Percentiles rank a stretch among this genome's conserved stretches.
Evolutionary conservation across 805 yeast genomes (phyloP).

Genomic region (Hanseniaspora clermontiae): DNA sequence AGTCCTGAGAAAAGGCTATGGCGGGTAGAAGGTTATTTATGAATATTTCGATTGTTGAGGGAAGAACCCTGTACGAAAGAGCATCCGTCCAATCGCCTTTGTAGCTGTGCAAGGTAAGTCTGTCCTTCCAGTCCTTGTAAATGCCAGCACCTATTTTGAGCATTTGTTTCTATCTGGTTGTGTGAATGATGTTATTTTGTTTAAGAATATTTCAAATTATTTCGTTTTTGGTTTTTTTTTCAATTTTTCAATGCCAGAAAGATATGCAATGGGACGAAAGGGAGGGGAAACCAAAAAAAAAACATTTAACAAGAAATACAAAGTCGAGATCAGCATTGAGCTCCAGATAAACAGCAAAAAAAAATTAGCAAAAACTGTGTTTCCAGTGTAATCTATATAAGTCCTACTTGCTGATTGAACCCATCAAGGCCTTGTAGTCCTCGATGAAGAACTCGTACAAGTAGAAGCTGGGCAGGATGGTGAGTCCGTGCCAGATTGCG

Average conservation of each 20-base stretch:
- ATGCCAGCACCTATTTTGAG: constrained; percentile 28
- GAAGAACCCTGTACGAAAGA: constrained; percentile 72
- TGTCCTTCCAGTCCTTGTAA: constrained; percentile 27
- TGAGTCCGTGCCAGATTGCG: constrained; percentile 83
- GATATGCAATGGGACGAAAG: neutral
- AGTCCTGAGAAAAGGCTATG: constrained; percentile 89
- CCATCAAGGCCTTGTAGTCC: constrained; percentile 27
- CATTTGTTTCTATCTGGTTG: neutral
- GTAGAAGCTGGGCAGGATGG: constrained; percentile 65
- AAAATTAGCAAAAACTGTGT: too few relatives aligned
- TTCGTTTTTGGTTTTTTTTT: too few relatives aligned
- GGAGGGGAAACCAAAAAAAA: too few relatives aligned
- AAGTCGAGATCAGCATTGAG: too few relatives aligned
- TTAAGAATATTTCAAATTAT: neutral
- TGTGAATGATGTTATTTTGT: neutral
- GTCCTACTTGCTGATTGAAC: neutral
- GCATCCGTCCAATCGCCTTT: constrained; percentile 73
- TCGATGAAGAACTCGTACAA: constrained; percentile 52
- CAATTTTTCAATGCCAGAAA: neutral
- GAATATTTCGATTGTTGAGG: constrained; percentile 68
- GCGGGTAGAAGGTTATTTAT: constrained; percentile 89
- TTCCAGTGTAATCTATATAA: too few relatives aligned
- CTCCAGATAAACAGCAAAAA: too few relatives aligned
- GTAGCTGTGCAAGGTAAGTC: constrained; percentile 45
- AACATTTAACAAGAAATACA: neutral